phyloP scores from a whole-genome alignment of 2,329 filamentous ascomycete genomes.

The Laburnicola sp. region DNA sequence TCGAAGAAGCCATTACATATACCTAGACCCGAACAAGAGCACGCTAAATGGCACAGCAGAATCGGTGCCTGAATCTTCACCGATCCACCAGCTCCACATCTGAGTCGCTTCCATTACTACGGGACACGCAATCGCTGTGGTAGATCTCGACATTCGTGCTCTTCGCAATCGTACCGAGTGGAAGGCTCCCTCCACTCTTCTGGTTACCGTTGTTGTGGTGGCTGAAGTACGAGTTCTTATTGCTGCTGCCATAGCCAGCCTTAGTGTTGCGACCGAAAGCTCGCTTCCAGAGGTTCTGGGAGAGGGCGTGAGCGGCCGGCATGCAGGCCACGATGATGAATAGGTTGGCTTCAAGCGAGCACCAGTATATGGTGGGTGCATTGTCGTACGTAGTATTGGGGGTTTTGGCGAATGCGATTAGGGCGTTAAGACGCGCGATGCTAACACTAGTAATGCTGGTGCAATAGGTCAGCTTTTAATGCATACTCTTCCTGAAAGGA shows the following conservation, averaged over 20 bases:
- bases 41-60: neutral
- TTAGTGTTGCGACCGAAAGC: neutral
- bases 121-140: neutral
- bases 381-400: slow-evolving; percentile 9
- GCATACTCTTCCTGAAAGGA: neutral
- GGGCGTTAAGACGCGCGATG: slow-evolving; percentile 2
- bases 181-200: neutral
- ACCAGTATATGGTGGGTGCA: slow-evolving; percentile 7
- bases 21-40: no score
- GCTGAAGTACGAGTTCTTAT: neutral
- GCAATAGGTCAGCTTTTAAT: neutral
- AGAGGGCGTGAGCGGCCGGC: slow-evolving; percentile 5
- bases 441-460: slow-evolving; percentile 7
- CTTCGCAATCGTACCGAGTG: slow-evolving; percentile 3
- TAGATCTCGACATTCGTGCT: slow-evolving; percentile 4
- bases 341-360: slow-evolving; percentile 5
- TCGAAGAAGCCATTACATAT: neutral
- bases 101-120: neutral
- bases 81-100: slow-evolving; percentile 1
- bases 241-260: neutral
- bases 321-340: slow-evolving; percentile 9
- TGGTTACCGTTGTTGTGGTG: neutral
- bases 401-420: slow-evolving; percentile 2
- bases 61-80: neutral
- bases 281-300: neutral